phyloP scores from a whole-genome alignment of 352 stramenopile genomes.

The Globisporangium cystogenes region DNA sequence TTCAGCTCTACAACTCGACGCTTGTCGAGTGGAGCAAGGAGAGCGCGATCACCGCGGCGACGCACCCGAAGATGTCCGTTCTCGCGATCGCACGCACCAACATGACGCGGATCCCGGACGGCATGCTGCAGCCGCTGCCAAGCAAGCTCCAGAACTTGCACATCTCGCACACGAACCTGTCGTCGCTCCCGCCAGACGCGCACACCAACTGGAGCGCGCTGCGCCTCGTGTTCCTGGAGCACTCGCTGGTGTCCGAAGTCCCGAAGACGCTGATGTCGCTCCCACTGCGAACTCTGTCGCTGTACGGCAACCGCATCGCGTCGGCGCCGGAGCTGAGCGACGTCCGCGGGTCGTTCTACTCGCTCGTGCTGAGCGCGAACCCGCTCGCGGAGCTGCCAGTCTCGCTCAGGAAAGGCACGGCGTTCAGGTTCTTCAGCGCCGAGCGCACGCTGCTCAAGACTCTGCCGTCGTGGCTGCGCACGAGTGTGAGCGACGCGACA shows the following conservation, averaged over 20 bases:
- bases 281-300: too few species aligned
- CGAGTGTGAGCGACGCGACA: too few species aligned
- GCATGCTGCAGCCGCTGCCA: slow-evolving; percentile 1
- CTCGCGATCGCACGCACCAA: slow-evolving; percentile 2
- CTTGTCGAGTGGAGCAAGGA: slow-evolving; percentile 10
- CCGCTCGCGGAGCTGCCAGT: neutral
- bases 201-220: too few species aligned
- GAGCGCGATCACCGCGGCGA: neutral
- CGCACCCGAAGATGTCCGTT: neutral
- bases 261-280: too few species aligned
- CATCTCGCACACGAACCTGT: slow-evolving; percentile 18
- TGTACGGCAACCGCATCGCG: too few species aligned
- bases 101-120: slow-evolving; percentile 3
- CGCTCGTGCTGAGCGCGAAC: neutral
- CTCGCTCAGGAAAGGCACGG: neutral
- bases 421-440: neutral
- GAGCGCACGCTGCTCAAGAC: neutral
- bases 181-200: neutral
- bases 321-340: neutral
- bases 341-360: slow-evolving; percentile 5
- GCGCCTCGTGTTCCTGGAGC: too few species aligned
- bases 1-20: slow-evolving; percentile 27
- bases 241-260: too few species aligned
- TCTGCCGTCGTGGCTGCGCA: neutral
- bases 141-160: slow-evolving; percentile 16